Evolutionary conservation across 257 asterid species (phyloP).

Genomic region (Jacaranda copaia): DNA sequence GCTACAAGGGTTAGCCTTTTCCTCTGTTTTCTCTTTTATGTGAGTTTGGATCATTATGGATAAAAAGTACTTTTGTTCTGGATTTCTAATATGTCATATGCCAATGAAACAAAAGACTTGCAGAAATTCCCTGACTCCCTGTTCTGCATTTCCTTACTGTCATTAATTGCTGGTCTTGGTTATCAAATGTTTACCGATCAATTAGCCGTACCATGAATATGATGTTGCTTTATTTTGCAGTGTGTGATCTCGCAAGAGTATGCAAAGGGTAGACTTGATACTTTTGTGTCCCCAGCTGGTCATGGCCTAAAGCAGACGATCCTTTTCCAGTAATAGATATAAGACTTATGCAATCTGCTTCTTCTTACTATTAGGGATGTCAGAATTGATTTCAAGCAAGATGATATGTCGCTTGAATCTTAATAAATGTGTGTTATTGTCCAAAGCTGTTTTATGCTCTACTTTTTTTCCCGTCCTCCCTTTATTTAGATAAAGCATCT

Average conservation of each 20-base stretch:
- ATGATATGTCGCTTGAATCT: no score
- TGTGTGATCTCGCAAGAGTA: constrained; percentile 13
- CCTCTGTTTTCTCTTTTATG: background rate
- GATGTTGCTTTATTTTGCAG: constrained; percentile 17
- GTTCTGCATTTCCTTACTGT: background rate
- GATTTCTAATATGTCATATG: background rate
- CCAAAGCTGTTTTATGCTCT: constrained; percentile 2
- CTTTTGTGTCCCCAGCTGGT: constrained; percentile 1
- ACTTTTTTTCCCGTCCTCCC: constrained; percentile 9
- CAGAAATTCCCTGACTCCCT: background rate
- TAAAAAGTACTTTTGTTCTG: background rate
- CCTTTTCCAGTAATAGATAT: no score
- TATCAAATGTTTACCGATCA: background rate
- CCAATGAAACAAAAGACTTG: background rate
- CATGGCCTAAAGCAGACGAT: background rate
- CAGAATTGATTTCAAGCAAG: no score
- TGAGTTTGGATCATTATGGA: background rate
- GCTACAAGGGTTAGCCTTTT: background rate
- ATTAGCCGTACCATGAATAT: constrained; percentile 13
- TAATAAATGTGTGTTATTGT: background rate
- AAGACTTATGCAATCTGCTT: no score
- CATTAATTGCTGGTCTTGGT: constrained; percentile 6
- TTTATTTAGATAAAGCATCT: background rate
- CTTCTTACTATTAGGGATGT: no score
- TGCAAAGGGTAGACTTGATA: constrained; percentile 5